A percentile compares a stretch with the other conserved stretches of the same genome.
These are phyloP conservation scores for Puccinia coronata DNA, from an alignment of 1,284 basidiomycete genomes.

Conservation along the genomic window DNA sequence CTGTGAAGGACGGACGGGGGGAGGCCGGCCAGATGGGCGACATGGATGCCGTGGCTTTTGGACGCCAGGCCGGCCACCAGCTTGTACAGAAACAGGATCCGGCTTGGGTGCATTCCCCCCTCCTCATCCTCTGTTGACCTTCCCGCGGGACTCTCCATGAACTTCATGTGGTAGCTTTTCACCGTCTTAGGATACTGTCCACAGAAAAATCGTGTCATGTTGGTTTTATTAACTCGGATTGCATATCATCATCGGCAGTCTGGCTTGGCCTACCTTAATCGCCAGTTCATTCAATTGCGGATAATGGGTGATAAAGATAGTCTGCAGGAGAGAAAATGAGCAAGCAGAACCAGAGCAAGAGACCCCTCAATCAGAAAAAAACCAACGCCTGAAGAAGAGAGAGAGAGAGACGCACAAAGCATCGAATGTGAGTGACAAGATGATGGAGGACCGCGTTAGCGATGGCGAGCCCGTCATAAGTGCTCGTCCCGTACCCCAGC, in stretches of 20 bases:
- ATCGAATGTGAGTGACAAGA: slow-evolving; percentile 5
- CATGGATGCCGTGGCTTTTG: slow-evolving; percentile 57
- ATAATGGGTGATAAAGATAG: slow-evolving; percentile 39
- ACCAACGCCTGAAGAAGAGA: slow-evolving; percentile 53
- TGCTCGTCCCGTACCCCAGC: slow-evolving; percentile 43
- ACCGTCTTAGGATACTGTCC: slow-evolving; percentile 5
- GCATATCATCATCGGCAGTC: not conserved
- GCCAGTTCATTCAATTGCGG: slow-evolving; percentile 38
- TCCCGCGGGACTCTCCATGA: not conserved
- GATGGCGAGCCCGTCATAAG: slow-evolving; percentile 44
- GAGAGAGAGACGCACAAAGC: slow-evolving; percentile 52
- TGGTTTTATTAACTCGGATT: not conserved
- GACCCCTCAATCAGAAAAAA: too few species aligned
- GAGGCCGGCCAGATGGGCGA: slow-evolving; percentile 55
- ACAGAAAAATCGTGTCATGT: not conserved
- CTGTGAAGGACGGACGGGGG: slow-evolving; percentile 29
- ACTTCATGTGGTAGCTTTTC: slow-evolving; percentile 45
- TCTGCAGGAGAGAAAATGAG: slow-evolving; percentile 53
- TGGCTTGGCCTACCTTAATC: slow-evolving; percentile 12
- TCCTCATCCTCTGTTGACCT: not conserved
- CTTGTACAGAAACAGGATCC: slow-evolving; percentile 57
- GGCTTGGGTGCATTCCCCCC: not conserved
- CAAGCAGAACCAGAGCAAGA: slow-evolving; percentile 51
- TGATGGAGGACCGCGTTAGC: slow-evolving; percentile 37
- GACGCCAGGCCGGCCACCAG: slow-evolving; percentile 53